Percentiles rank a stretch among this genome's conserved stretches.
Conservation (phyloP, 2,329 filamentous ascomycete genomes). For the Acephala macrosclerotiorum region DNA sequence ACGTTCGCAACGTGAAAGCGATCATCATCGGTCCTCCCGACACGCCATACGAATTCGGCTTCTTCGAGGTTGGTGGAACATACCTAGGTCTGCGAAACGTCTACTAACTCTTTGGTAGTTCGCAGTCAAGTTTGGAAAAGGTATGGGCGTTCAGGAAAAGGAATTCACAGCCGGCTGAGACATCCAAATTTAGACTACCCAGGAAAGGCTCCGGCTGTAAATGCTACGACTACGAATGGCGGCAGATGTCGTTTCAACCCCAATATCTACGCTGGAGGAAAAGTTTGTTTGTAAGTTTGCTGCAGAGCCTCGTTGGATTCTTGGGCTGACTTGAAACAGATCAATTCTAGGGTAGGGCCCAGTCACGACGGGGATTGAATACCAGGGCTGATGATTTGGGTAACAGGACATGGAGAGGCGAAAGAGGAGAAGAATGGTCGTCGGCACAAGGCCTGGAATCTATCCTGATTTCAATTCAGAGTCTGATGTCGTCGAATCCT, state of each 20-base stretch:
- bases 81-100: background rate
- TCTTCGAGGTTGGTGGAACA: conserved; percentile 78
- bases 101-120: conserved; percentile 63
- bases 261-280: conserved; percentile 91
- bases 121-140: conserved; percentile 76
- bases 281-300: conserved; percentile 83
- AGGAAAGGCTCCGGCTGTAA: conserved; percentile 65
- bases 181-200: conserved; percentile 74
- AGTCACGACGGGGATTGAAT: background rate
- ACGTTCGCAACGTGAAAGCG: conserved; percentile 87
- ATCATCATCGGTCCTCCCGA: conserved; percentile 92
- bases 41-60: conserved; percentile 96
- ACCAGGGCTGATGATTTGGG: conserved; percentile 9
- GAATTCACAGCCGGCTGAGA: conserved; percentile 13
- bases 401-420: conserved; percentile 86
- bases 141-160: conserved; percentile 52
- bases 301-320: background rate
- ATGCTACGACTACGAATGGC: conserved; percentile 84
- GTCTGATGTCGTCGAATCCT: conserved; percentile 90
- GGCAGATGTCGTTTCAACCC: conserved; percentile 93
- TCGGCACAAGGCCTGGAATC: conserved; percentile 95
- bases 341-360: conserved; percentile 80
- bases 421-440: conserved; percentile 93
- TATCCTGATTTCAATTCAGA: conserved; percentile 93
- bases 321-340: conserved; percentile 52